phyloP scores from a whole-genome alignment of 345 rosid genomes.

The Pseudoturritis turrita region DNA sequence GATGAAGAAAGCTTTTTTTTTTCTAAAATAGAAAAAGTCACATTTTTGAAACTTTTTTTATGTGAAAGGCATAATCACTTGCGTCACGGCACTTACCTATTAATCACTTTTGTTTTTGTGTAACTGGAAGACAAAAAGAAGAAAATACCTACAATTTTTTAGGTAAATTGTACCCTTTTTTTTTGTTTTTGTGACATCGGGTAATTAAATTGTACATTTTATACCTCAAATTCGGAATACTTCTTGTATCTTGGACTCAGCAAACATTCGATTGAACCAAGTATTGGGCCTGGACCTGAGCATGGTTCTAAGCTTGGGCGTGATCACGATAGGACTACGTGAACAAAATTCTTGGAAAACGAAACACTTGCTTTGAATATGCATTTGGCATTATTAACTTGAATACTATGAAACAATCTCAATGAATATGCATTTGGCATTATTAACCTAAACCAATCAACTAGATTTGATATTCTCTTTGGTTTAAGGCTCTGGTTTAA shows the following conservation, averaged over 20 bases:
- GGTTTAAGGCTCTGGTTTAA: too few relatives aligned
- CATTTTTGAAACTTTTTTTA: neutral
- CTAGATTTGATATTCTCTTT: too few relatives aligned
- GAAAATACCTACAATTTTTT: too few relatives aligned
- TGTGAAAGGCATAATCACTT: neutral
- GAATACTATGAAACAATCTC: too few relatives aligned
- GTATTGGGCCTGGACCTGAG: neutral
- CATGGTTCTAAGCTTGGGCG: neutral
- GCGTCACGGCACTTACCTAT: neutral
- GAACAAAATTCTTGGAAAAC: neutral
- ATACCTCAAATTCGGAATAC: neutral
- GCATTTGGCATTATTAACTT: too few relatives aligned
- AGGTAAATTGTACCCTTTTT: too few relatives aligned
- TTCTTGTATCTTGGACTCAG: neutral
- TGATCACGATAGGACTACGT: neutral
- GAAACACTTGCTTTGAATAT: neutral
- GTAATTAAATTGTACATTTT: neutral
- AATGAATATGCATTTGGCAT: too few relatives aligned
- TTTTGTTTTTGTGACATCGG: too few relatives aligned
- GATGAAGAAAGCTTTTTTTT: neutral
- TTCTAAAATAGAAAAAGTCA: neutral
- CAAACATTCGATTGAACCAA: neutral
- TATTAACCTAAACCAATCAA: too few relatives aligned
- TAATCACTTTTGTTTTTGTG: neutral
- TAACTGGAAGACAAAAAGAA: neutral